Conservation (phyloP, 768 basidiomycete species). For the Rhodosporidiobolus sp. region DNA sequence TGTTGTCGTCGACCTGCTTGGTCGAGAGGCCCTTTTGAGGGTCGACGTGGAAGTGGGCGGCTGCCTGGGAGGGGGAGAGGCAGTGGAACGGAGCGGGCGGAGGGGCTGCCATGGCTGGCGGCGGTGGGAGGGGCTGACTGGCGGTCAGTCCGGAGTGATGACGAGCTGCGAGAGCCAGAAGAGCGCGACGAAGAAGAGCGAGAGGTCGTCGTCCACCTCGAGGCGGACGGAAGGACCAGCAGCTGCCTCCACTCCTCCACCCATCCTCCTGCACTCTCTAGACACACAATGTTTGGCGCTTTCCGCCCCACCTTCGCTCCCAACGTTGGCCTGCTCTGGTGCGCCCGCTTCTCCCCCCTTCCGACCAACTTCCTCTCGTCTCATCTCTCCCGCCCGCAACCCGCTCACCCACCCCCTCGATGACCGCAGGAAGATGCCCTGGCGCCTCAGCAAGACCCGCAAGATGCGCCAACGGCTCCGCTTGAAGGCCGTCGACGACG, state of each 20-base stretch:
- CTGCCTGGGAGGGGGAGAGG: background rate
- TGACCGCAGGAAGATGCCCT: slow-evolving; percentile 78
- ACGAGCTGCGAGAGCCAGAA: too few species aligned
- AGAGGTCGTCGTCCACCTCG: too few species aligned
- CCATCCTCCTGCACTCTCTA: too few species aligned
- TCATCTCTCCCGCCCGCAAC: background rate
- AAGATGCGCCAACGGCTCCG: slow-evolving; percentile 87
- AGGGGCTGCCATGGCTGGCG: background rate
- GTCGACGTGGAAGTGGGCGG: slow-evolving; percentile 64
- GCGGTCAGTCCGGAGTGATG: background rate
- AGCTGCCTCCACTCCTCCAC: too few species aligned
- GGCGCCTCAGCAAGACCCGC: slow-evolving; percentile 83
- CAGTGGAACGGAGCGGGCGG: slow-evolving; percentile 3
- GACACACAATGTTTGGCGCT: slow-evolving; percentile 1
- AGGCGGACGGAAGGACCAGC: too few species aligned
- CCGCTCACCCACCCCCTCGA: background rate
- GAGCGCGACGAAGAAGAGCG: too few species aligned
- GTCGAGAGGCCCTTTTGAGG: slow-evolving; percentile 61
- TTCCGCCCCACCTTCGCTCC: slow-evolving; percentile 3
- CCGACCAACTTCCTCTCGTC: background rate
- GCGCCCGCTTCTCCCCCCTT: background rate
- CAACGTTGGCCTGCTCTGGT: slow-evolving; percentile 33
- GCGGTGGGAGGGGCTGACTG: background rate
- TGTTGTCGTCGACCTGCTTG: slow-evolving; percentile 68
- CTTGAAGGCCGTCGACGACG: slow-evolving; percentile 86